Percentiles rank a stretch among this genome's conserved stretches.
These are phyloP conservation scores for Rhizoclosmatium globosum DNA, from an alignment of 192 early-diverging fungal genomes.

Conservation along the genomic window DNA sequence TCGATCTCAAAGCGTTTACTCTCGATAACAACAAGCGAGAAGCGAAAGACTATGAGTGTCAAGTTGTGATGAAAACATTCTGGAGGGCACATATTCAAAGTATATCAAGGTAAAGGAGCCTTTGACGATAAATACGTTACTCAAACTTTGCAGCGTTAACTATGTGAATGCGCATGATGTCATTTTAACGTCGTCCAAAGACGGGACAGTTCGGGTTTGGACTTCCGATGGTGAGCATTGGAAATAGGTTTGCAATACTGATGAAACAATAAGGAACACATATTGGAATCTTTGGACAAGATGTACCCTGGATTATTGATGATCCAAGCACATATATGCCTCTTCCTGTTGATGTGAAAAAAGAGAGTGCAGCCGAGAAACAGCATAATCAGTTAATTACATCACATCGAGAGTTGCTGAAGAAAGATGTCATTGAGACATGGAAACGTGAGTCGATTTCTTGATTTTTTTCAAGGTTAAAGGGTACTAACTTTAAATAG, in stretches of 20 bases:
- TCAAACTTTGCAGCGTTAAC: constrained; percentile 37
- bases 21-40: constrained; percentile 29
- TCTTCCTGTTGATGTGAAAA: constrained; percentile 51
- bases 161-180: constrained; percentile 55
- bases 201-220: constrained; percentile 60
- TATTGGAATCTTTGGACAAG: constrained; percentile 65
- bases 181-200: constrained; percentile 58
- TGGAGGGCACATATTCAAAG: constrained; percentile 61
- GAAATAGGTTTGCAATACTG: not conserved
- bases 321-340: constrained; percentile 54
- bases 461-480: not conserved
- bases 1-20: constrained; percentile 41
- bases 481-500: not conserved
- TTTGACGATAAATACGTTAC: not conserved
- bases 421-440: constrained; percentile 55
- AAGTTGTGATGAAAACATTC: constrained; percentile 36
- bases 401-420: constrained; percentile 49
- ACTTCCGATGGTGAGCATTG: constrained; percentile 37
- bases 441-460: constrained; percentile 40
- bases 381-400: constrained; percentile 50
- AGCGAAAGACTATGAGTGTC: constrained; percentile 27
- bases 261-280: constrained; percentile 42
- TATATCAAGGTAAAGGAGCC: constrained; percentile 46
- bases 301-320: constrained; percentile 55
- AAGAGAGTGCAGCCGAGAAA: constrained; percentile 45